phyloP scores from a whole-genome alignment of 108 stramenopile genomes.

The Cyclostephanos tholiformis region DNA sequence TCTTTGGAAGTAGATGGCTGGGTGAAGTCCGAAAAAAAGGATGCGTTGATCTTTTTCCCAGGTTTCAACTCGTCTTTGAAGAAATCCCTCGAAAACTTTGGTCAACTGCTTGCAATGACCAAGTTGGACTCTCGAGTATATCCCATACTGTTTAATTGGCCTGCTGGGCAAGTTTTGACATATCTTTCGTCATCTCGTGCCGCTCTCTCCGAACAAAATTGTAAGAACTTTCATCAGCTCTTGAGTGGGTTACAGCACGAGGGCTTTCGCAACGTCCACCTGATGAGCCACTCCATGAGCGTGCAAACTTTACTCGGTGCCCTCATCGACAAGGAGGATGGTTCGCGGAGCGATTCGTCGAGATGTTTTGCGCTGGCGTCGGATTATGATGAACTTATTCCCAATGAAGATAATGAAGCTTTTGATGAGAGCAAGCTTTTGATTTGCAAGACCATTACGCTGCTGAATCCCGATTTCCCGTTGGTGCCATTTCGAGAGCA shows the following conservation, averaged over 20 bases:
- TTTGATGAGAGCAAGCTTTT: not conserved
- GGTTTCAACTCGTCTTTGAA: conserved; percentile 53
- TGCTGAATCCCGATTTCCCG: conserved; percentile 59
- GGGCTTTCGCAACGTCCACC: conserved; percentile 50
- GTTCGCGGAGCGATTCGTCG: conserved; percentile 34
- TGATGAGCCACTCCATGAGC: conserved; percentile 58
- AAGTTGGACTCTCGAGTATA: conserved; percentile 45
- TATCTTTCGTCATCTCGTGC: conserved; percentile 24
- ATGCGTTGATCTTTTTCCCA: conserved; percentile 54
- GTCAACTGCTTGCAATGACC: conserved; percentile 57
- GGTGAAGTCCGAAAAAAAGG: conserved; percentile 18
- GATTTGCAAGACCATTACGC: conserved; percentile 37
- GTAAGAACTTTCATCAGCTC: conserved; percentile 32
- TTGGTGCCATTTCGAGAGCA: conserved; percentile 38
- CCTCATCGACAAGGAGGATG: conserved; percentile 42
- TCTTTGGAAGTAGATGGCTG: conserved; percentile 6
- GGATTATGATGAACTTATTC: conserved; percentile 8
- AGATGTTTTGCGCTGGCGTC: conserved; percentile 37
- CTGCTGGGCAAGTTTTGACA: conserved; percentile 46
- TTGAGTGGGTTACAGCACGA: conserved; percentile 33
- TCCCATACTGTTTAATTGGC: conserved; percentile 51
- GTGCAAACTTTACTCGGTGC: conserved; percentile 47
- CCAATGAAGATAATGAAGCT: not conserved
- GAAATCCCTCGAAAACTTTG: conserved; percentile 37
- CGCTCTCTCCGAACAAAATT: conserved; percentile 24